These are phyloP conservation scores for Dendrocalamus latiflorus DNA, from an alignment of 202 grass and related monocot genomes.

Conservation along the genomic window DNA sequence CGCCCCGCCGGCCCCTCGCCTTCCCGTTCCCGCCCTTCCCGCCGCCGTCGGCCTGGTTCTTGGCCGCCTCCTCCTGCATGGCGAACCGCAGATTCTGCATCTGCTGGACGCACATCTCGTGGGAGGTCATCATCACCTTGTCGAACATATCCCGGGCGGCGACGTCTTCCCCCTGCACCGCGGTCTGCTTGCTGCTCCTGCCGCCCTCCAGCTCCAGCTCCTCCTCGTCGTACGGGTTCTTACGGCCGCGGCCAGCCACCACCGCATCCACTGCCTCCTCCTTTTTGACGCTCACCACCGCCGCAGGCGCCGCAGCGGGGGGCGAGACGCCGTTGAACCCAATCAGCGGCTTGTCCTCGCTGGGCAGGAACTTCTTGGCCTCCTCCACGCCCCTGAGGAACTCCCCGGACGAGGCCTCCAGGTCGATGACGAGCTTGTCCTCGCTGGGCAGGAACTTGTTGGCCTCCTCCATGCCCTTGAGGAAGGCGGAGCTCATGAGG, in stretches of 20 bases:
- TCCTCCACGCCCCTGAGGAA: constrained; percentile 17
- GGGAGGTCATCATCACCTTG: constrained; percentile 16
- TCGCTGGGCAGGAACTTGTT: constrained; percentile 46
- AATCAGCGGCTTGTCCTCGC: not conserved
- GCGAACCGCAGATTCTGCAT: constrained; percentile 50
- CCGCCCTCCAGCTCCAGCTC: constrained; percentile 41
- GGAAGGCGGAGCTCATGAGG: constrained; percentile 53
- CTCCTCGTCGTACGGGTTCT: constrained; percentile 41
- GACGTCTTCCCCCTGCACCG: constrained; percentile 40
- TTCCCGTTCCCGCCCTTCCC: constrained; percentile 19
- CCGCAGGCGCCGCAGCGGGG: not conserved
- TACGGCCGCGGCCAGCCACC: constrained; percentile 39
- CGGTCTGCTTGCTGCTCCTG: constrained; percentile 61
- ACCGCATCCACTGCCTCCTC: constrained; percentile 29
- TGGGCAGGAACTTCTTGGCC: constrained; percentile 26
- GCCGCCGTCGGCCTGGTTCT: not conserved
- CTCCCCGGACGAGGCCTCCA: constrained; percentile 32
- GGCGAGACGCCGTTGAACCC: constrained; percentile 14
- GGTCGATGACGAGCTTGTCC: constrained; percentile 38
- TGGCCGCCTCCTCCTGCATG: constrained; percentile 34
- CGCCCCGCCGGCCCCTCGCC: constrained; percentile 16
- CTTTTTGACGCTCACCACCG: constrained; percentile 20
- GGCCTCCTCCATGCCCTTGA: constrained; percentile 55
- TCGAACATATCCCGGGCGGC: constrained; percentile 50
- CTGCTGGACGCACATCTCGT: constrained; percentile 24